Base-by-base conservation (phyloP, 2,329 filamentous ascomycete genomes). In the Fusarium sp. region DNA sequence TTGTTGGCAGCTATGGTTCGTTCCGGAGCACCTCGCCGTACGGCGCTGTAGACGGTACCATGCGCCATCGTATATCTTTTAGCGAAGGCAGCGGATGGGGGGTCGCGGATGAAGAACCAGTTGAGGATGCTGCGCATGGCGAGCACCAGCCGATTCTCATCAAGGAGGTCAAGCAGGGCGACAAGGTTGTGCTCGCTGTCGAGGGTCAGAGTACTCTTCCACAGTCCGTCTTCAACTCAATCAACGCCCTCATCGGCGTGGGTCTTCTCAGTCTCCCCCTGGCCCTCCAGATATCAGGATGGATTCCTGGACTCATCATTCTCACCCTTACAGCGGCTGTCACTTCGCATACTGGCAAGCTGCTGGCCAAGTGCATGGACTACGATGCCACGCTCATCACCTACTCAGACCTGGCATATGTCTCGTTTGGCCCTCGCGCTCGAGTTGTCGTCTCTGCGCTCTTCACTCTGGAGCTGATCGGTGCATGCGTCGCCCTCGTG, bases 161-260 rank as follows among this genome's bases (percentile, higher is more conserved):
- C 63, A 96, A 95, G 84, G 93, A 95, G 82, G 89, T 98, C 14
- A 94, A 97, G 80, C 94, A 97, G 77, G 95, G 97, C 75, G 95
- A 97, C 47, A 95, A 93, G 79, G 90, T 96, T 57, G 90, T 98
- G 65, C 90, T 96, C 76, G 90, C 96, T 3, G 92, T 98, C 3
- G 93, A 97, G 71, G 96, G 96, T 43, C 95, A 97, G 84, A 97
- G 95, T n/a, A 99, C 96, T 1, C 87, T 98, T 17, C 95, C 95
- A 0, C 96, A 98, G 85, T 98, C 96, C 8, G 90, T 98, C 71
- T 97, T 98, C 87, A 99, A 99, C 84, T 97, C 95, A 4, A 96
- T 96, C 81, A 98, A 98, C 73, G 94, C 97, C 60, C 86, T 98
- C 68, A 96, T 98, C 70, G 95, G 95, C 17, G 92, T 99, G 33